Conservation (phyloP, 2,329 filamentous ascomycete genomes). For the Furcasterigmium sp. region DNA sequence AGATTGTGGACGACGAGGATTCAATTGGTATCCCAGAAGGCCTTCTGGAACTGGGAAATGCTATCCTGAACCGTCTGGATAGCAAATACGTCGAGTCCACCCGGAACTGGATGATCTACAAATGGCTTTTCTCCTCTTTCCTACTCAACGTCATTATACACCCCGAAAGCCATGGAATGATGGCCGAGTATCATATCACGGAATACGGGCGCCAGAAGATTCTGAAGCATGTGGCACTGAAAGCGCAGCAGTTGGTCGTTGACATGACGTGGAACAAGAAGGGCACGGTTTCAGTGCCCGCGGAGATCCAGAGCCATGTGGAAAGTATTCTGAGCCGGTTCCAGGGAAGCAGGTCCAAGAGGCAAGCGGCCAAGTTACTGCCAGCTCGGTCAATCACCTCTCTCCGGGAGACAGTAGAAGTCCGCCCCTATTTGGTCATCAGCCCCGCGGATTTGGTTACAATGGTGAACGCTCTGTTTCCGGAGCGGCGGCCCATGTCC, state of each 20-base stretch:
- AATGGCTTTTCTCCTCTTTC: constrained; percentile 90
- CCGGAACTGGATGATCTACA: constrained; percentile 77
- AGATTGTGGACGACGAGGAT: constrained; percentile 79
- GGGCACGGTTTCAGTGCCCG: constrained; percentile 55
- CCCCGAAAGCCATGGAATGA: constrained; percentile 74
- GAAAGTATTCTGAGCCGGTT: constrained; percentile 67
- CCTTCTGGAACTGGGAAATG: constrained; percentile 77
- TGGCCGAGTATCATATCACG: constrained; percentile 88
- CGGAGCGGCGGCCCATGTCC: constrained; percentile 63
- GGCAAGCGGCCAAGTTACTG: constrained; percentile 52
- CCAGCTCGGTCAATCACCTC: constrained; percentile 69
- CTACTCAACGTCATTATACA: constrained; percentile 78
- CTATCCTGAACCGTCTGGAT: constrained; percentile 74
- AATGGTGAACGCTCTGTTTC: constrained; percentile 78
- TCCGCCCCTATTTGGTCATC: constrained; percentile 74
- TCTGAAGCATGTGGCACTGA: constrained; percentile 71
- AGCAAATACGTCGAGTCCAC: constrained; percentile 68
- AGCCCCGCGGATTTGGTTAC: constrained; percentile 76
- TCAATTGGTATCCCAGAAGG: constrained; percentile 81
- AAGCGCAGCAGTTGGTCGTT: constrained; percentile 72
- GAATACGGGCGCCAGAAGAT: constrained; percentile 84
- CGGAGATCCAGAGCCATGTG: constrained; percentile 62
- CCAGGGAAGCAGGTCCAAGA: constrained; percentile 43
- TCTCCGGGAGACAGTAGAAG: constrained; percentile 69
- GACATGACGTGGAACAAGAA: constrained; percentile 70